A percentile compares a stretch with the other conserved stretches of the same genome.
These are phyloP conservation scores for Gossypium turneri DNA, from an alignment of 345 rosid genomes.

Conservation along the genomic window DNA sequence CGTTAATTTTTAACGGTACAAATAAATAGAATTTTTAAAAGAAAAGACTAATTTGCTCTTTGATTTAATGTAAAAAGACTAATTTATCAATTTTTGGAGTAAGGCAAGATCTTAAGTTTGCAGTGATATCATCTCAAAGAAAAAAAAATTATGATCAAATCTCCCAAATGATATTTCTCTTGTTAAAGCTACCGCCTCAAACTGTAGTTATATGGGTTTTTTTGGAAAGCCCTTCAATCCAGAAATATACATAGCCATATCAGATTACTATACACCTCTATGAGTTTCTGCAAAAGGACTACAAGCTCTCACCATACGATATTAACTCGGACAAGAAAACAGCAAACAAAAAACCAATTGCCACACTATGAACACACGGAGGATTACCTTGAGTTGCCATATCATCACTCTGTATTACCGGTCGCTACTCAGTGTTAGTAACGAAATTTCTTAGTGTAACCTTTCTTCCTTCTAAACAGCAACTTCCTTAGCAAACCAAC, in stretches of 20 bases:
- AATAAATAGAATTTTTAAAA: too few species aligned
- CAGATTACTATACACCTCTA: not conserved
- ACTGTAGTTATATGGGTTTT: constrained; percentile 3
- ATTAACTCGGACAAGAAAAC: not conserved
- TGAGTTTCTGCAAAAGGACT: constrained; percentile 3
- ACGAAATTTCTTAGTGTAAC: constrained; percentile 44
- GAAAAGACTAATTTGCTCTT: too few species aligned
- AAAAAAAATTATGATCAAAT: not conserved
- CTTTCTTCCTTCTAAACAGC: constrained; percentile 66
- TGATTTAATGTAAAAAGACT: too few species aligned
- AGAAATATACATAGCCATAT: not conserved
- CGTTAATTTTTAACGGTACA: too few species aligned
- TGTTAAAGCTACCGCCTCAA: constrained; percentile 10
- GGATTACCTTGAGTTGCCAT: not conserved
- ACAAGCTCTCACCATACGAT: not conserved
- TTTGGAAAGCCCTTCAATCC: not conserved
- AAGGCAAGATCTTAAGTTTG: not conserved
- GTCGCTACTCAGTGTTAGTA: constrained; percentile 25
- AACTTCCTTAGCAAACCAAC: constrained; percentile 58
- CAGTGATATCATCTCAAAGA: not conserved
- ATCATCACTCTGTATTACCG: not conserved
- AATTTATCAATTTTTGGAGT: not conserved
- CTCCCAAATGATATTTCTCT: not conserved
- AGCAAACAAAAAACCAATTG: not conserved
- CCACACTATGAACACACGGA: constrained; percentile 6